A percentile compares a stretch with the other conserved stretches of the same genome.
These are phyloP conservation scores for Chondrus crispus DNA, from an alignment of 23 red algal genomes.

Conservation along the genomic window DNA sequence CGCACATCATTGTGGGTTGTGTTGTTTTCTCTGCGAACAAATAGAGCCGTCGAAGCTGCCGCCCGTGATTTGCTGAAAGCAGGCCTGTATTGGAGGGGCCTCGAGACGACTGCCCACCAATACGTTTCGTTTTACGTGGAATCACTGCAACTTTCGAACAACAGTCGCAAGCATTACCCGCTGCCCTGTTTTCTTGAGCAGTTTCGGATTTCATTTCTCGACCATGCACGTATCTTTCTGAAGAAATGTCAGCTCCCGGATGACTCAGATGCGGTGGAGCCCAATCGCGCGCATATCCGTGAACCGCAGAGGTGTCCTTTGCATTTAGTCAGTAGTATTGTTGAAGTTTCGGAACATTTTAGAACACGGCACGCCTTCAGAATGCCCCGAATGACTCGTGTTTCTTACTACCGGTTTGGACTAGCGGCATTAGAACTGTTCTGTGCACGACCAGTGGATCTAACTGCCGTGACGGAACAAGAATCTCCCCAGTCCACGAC, in stretches of 20 bases:
- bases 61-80: conserved; percentile 22
- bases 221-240: conserved; percentile 42
- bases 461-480: neutral
- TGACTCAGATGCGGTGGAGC: neutral
- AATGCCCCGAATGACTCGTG: conserved; percentile 31
- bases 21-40: conserved; percentile 14
- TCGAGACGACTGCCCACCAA: conserved; percentile 12
- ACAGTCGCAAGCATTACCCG: conserved; percentile 43
- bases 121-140: conserved; percentile 26
- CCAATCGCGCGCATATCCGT: too few species aligned
- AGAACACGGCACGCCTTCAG: conserved; percentile 48
- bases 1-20: conserved; percentile 39
- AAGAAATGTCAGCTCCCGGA: neutral
- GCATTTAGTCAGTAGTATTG: neutral
- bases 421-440: neutral
- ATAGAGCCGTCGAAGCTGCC: neutral
- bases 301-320: too few species aligned
- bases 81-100: conserved; percentile 15
- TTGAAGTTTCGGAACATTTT: conserved; percentile 41
- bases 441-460: neutral
- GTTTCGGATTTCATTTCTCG: conserved; percentile 33
- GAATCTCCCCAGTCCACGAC: neutral
- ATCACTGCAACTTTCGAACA: conserved; percentile 22
- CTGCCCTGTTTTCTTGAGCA: conserved; percentile 17
- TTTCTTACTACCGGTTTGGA: conserved; percentile 17